A percentile compares a stretch with the other conserved stretches of the same genome.
These are phyloP conservation scores for Phaeodactylum tricornutum DNA, from an alignment of 108 stramenopile species.

Conservation along the genomic window DNA sequence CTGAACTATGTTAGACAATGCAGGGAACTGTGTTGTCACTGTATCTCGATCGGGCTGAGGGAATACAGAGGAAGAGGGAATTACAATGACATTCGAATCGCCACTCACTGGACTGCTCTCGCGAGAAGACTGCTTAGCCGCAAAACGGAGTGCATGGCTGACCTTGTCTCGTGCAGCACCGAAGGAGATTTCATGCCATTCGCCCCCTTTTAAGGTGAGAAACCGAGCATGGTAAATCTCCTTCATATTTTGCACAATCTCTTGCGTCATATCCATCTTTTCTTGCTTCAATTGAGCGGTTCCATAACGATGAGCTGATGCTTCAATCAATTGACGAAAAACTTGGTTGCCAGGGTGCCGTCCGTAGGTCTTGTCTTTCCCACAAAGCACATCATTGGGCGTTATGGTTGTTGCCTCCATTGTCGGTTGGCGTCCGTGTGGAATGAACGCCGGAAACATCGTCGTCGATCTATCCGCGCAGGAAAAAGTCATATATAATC, in stretches of 20 bases:
- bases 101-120: no score
- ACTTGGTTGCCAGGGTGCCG: conserved; percentile 24
- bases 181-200: conserved; percentile 31
- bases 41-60: no score
- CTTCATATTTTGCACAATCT: conserved; percentile 18
- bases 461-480: no score
- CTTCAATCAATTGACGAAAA: conserved; percentile 17
- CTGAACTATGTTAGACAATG: no score
- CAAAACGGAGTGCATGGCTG: conserved; percentile 33
- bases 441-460: no score
- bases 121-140: no score
- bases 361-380: conserved; percentile 22
- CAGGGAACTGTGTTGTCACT: no score
- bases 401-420: no score
- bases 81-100: no score
- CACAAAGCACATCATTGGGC: conserved; percentile 27
- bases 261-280: conserved; percentile 37
- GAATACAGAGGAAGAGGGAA: no score
- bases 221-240: conserved; percentile 15
- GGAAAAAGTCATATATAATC: no score
- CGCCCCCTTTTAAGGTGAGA: conserved; percentile 15
- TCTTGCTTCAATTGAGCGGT: conserved; percentile 25
- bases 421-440: no score
- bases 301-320: conserved; percentile 9
- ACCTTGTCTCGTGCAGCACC: conserved; percentile 37